Conservation (phyloP, 345 rosid species). For the Eucalyptus pauciflora region DNA sequence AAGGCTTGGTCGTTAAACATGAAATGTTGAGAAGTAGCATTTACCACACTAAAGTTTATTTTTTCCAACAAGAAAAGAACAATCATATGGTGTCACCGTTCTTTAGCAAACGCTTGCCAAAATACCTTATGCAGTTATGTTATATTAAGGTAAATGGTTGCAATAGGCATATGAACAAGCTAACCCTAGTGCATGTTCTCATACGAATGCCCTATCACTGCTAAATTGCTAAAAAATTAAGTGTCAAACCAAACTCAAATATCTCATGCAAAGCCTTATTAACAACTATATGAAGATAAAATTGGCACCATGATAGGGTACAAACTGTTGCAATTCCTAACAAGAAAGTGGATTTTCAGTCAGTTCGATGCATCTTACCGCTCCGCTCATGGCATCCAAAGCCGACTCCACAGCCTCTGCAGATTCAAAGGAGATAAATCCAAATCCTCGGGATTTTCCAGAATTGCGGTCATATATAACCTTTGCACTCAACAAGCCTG, state of each 20-base stretch:
- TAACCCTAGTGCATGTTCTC: neutral
- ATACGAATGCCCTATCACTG: neutral
- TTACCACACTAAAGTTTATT: neutral
- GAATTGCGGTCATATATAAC: constrained; percentile 59
- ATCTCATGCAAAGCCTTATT: neutral
- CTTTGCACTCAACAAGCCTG: constrained; percentile 78
- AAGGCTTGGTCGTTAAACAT: neutral
- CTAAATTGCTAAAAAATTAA: neutral
- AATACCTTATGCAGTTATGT: neutral
- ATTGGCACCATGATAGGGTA: neutral
- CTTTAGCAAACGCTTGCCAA: neutral
- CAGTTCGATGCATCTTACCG: constrained; percentile 24
- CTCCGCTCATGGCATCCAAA: constrained; percentile 59
- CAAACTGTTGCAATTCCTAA: neutral
- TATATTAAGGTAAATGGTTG: neutral
- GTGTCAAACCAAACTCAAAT: neutral
- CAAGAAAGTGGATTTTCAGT: neutral
- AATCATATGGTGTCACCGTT: neutral
- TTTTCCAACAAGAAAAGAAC: neutral
- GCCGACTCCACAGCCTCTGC: constrained; percentile 53
- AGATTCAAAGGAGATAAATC: constrained; percentile 70
- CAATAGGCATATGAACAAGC: neutral
- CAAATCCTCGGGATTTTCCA: constrained; percentile 83
- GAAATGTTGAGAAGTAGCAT: neutral
- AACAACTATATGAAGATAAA: neutral